Percentiles rank a stretch among this genome's conserved stretches.
Evolutionary conservation across 345 rosid genomes (phyloP).

Genomic region (Clarkia xantiana): DNA sequence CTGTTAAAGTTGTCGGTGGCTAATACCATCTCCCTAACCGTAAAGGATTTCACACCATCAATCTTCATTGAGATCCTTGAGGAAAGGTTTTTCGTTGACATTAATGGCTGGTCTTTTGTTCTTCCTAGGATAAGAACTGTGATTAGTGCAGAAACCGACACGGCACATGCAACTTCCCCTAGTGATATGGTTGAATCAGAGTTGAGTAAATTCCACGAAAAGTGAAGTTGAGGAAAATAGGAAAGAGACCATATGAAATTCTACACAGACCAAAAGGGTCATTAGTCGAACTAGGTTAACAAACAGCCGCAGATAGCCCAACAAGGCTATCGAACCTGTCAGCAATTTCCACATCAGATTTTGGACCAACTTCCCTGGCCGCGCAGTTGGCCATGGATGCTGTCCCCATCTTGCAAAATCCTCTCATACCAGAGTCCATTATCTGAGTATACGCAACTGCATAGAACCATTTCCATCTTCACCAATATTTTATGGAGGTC

Average conservation of each 20-base stretch:
- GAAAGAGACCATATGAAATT: conserved; percentile 86
- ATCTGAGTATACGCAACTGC: too few relatives aligned
- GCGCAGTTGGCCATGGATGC: too few relatives aligned
- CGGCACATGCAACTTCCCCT: conserved; percentile 35
- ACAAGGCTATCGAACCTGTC: conserved; percentile 98
- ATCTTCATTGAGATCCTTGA: conserved; percentile 45
- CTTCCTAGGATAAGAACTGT: conserved; percentile 36
- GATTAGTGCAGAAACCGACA: conserved; percentile 26
- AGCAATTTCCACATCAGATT: conserved; percentile 76
- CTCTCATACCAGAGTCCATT: too few relatives aligned
- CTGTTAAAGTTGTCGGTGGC: conserved; percentile 59
- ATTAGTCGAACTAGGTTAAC: conserved; percentile 86
- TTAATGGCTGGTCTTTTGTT: conserved; percentile 18
- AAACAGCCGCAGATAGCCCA: conserved; percentile 92
- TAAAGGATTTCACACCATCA: conserved; percentile 65
- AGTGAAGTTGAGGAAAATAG: conserved; percentile 85
- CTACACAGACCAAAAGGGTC: conserved; percentile 93
- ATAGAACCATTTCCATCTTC: too few relatives aligned
- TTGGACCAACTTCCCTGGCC: too few relatives aligned
- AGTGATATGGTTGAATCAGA: conserved; percentile 16
- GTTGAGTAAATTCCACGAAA: conserved; percentile 62
- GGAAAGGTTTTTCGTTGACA: conserved; percentile 44
- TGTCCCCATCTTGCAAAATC: too few relatives aligned
- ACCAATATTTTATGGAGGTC: too few relatives aligned
- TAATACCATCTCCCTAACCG: conserved; percentile 53